Conservation (phyloP, 2,329 filamentous ascomycete species). For the Monosporascus sp. region DNA sequence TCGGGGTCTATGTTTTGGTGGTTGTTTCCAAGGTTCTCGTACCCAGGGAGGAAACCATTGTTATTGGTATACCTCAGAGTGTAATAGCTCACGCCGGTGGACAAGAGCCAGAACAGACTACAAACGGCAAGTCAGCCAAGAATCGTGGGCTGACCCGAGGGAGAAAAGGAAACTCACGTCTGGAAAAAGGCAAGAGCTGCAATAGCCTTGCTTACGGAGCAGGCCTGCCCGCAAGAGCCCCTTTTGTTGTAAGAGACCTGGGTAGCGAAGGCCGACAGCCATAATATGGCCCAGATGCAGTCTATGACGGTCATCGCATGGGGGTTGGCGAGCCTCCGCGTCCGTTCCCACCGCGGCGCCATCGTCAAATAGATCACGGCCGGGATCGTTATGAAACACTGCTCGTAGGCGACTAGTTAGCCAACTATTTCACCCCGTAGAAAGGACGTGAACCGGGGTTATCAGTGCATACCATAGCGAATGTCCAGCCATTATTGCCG, state of each 20-base stretch:
- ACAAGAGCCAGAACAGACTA: constrained; percentile 51
- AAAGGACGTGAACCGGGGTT: not conserved
- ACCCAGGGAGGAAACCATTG: constrained; percentile 57
- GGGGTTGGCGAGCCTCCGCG: constrained; percentile 55
- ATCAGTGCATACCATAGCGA: constrained; percentile 50
- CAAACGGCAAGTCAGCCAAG: not conserved
- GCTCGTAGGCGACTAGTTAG: constrained; percentile 7
- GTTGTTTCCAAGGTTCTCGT: constrained; percentile 41
- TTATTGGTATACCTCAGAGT: constrained; percentile 57
- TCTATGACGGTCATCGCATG: constrained; percentile 57
- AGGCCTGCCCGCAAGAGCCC: constrained; percentile 49
- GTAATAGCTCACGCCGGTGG: constrained; percentile 53
- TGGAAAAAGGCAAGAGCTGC: constrained; percentile 59
- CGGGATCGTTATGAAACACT: constrained; percentile 62
- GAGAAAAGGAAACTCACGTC: constrained; percentile 39
- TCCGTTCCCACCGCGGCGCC: constrained; percentile 58
- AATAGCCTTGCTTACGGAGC: constrained; percentile 56
- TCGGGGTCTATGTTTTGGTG: constrained; percentile 57
- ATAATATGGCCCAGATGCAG: constrained; percentile 52
- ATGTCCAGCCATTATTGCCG: constrained; percentile 58
- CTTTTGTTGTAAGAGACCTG: constrained; percentile 59
- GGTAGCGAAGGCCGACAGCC: constrained; percentile 62
- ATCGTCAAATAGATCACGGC: constrained; percentile 61
- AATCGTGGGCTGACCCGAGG: not conserved
- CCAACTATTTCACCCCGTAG: not conserved